Evolutionary conservation across 208 protist species (phyloP), one percentile per base, ranked within the genome.

Genomic region (Acanthamoeba quina): DNA sequence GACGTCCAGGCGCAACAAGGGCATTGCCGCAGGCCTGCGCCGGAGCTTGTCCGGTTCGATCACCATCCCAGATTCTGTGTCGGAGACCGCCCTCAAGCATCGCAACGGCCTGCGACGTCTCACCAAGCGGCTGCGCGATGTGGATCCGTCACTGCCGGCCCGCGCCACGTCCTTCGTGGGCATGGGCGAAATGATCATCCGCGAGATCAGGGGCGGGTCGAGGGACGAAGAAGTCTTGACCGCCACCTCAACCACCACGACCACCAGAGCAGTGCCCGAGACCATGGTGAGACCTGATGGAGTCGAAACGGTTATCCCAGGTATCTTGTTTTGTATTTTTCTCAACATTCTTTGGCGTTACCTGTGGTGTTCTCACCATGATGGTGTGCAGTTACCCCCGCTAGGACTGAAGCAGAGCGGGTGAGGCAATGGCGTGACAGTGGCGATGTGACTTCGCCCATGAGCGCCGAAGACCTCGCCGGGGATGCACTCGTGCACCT

Each of bases 401-500:
- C 21, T 0, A 24, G n/a, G n/a, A 88, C 78, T 11, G 49, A 88
- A 21, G 78, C 34, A 31, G 78, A 88, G 52, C 78, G 78, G 21
- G 7, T 88, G 26, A 34, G 31, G 24, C 6, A 64, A 6, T 88
- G 78, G 78, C 9, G 78, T 4, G n/a, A 88, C 29, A 56, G 15
- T 9, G 78, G 78, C 2, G 78, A 88, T 17, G n/a, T 88, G n/a
- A 49, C 34, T 7, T 0, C n/a, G 15, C 78, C 78, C 29, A 64
- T 88, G 78, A 64, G 29, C n/a, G 78, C 78, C 29, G 78, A 88
- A 17, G 44, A 34, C 26, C 78, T 88, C 24, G 78, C 78, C n/a
- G 78, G 78, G 7, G 78, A 88, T 26, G 78, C 78, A 1, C 78
- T 88, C 2, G 49, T 88, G 78, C 44, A 88, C 13, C 78, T 88